Evolutionary conservation across 768 basidiomycete species (phyloP).

Genomic region (Amanita phalloides): DNA sequence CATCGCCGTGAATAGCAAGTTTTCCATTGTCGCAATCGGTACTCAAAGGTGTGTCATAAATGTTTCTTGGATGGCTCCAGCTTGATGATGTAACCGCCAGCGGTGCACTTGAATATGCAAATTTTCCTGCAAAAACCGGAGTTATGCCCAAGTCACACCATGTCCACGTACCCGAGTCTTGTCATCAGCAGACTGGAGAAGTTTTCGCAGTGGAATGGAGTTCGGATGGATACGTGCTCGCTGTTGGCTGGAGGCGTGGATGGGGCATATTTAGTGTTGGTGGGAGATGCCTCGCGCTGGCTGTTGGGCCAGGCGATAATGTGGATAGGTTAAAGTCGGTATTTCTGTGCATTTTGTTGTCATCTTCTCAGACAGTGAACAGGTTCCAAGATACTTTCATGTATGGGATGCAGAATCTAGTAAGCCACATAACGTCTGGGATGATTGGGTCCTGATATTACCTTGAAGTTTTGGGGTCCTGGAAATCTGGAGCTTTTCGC

Average conservation of each 20-base stretch:
- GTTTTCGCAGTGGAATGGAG: slow-evolving; percentile 81
- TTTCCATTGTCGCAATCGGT: slow-evolving; percentile 77
- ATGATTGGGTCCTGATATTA: neutral
- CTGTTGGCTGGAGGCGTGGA: slow-evolving; percentile 82
- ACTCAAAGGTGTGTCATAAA: slow-evolving; percentile 41
- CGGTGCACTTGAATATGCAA: slow-evolving; percentile 55
- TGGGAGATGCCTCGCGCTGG: slow-evolving; percentile 77
- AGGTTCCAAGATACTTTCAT: slow-evolving; percentile 81
- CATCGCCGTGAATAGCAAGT: slow-evolving; percentile 65
- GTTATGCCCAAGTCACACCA: slow-evolving; percentile 46
- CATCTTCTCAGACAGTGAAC: slow-evolving; percentile 3
- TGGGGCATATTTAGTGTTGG: slow-evolving; percentile 90
- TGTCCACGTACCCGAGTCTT: slow-evolving; percentile 52
- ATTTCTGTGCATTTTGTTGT: neutral
- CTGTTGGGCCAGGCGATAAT: slow-evolving; percentile 55
- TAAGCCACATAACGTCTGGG: slow-evolving; percentile 21
- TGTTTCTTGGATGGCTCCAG: neutral
- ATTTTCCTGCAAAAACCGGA: slow-evolving; percentile 58
- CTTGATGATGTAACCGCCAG: slow-evolving; percentile 22
- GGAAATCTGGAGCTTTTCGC: slow-evolving; percentile 86
- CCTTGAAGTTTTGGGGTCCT: slow-evolving; percentile 78
- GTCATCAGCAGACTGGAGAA: slow-evolving; percentile 45
- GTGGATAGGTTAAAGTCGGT: slow-evolving; percentile 43
- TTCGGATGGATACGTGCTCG: slow-evolving; percentile 90
- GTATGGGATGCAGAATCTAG: slow-evolving; percentile 67